Base-by-base conservation (phyloP, 805 yeast genomes). In the Zygoascus ofunaensis region DNA sequence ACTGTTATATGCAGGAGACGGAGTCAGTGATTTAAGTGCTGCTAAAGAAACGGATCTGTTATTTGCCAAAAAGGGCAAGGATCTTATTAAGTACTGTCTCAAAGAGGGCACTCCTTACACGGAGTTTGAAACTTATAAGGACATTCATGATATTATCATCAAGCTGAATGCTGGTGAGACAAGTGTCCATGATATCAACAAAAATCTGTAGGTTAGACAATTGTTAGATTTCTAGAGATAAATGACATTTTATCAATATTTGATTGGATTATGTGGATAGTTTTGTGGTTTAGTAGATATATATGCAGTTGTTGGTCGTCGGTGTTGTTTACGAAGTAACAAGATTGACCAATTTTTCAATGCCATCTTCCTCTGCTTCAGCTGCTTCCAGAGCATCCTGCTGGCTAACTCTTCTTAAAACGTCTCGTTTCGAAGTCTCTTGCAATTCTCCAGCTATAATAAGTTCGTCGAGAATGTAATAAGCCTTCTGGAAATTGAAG, bases 1-100 rank as follows among this genome's bases (percentile, higher is more conserved):
- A 34, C 72, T 87, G 55, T 86, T 90, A 62, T 92, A 92, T 70
- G 85, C 95, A 58, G 99, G 99, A 47, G 99, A 92, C 62, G 99
- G 99, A 51, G 96, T 92, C 26, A 81, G 94, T 38, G 99, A 92
- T 63, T 70, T 92, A 54, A 77, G 87, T 46, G 98, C 98, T 20
- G 97, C 97, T 20, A 81, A 83, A 59, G 96, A 92, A 64, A 87
- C 98, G 34, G 90, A 92, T 63, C 70, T 90, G 54, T 68, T 92
- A 52, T 92, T 90, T 64, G 98, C 98, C 38, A 90, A 87, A 68
- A 77, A 78, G 52, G 98, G 97, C 41, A 79, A 82, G 56, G 97
- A 92, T 60, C 73, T 92, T 55, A 82, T 90, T 54, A 80, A 79
- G 34, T 90, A 79, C 68, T 92, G 97, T 67, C 73, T 73, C 53